Base-by-base conservation (phyloP, 257 asterid species). In the Solanum chiquidenum region DNA sequence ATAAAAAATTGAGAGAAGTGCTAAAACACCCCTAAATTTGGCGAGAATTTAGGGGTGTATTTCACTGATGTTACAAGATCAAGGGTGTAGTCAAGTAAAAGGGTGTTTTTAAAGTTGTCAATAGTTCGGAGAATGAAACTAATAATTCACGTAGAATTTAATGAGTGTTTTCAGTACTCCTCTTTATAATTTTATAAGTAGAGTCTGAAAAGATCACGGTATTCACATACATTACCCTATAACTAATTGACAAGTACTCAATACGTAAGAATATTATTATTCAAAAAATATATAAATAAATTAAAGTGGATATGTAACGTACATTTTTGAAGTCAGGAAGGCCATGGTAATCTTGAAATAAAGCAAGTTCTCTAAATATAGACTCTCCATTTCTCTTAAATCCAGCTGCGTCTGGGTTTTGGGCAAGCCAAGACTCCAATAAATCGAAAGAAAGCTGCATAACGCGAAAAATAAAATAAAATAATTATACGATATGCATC, bases 271-370 rank as follows among this genome's bases (percentile, higher is more conserved):
- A 10, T 3, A 7, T 20, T 20, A 58, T 58, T 58, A 58, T 20
- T 58, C 12, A 55, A 55, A 18, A 55, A 6, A 52, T 0, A 49
- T 49, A 14, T 49, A 49, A 49, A 49, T 6, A 52, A 55, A 55
- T 55, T 20, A 55, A 55, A 18, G 64, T 55, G 64, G 25, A 20
- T 18, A 55, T 68, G 5, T 27, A 27, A 69, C n/a, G 80, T 72
- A 86, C 88, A 25, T 86, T 86, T 75, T 86, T 86, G 42, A 86
- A 75, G 20, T 64, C 83, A 12, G 85, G 74, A 49, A 86, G 34
- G 14, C 88, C 88, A 14, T 86, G 58, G 25, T 86, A 86, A 34
- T 86, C 85, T 55, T 86, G 88, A 75, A 86, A 86, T 55, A 86
- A 35, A 74, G 88, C 85, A 71, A 86, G 83, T 58, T 86, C 62